Conservation (phyloP, 441 rosid species). For the Gossypium gossypioides region DNA sequence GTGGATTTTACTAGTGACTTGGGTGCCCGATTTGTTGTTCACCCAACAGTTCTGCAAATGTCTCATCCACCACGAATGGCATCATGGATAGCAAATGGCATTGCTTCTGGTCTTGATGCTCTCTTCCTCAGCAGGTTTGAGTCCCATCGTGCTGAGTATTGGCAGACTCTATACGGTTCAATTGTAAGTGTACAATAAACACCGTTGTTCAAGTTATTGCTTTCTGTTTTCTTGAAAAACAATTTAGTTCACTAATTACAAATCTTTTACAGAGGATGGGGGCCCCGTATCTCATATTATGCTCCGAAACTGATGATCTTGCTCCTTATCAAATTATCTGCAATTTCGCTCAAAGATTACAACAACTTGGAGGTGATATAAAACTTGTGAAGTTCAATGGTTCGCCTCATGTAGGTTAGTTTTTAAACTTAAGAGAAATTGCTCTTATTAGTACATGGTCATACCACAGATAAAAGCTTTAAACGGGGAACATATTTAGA, state of each 20-base stretch:
- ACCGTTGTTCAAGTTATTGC: not conserved
- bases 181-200: slow-evolving; percentile 40
- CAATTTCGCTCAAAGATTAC: slow-evolving; percentile 60
- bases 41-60: slow-evolving; percentile 59
- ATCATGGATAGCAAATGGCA: slow-evolving; percentile 61
- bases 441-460: not conserved
- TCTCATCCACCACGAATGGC: slow-evolving; percentile 59
- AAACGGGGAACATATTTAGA: not conserved
- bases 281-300: slow-evolving; percentile 72
- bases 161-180: slow-evolving; percentile 87
- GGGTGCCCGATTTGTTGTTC: slow-evolving; percentile 59
- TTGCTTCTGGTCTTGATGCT: slow-evolving; percentile 68
- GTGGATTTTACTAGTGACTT: slow-evolving; percentile 84
- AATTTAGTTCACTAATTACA: slow-evolving; percentile 2
- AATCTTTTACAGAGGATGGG: slow-evolving; percentile 46
- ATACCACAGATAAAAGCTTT: not conserved
- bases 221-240: not conserved
- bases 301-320: slow-evolving; percentile 73
- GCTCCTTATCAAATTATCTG: slow-evolving; percentile 62
- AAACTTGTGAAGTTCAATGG: slow-evolving; percentile 67
- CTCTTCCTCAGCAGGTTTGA: slow-evolving; percentile 79
- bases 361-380: slow-evolving; percentile 68
- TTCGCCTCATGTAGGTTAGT: slow-evolving; percentile 88
- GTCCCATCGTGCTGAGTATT: slow-evolving; percentile 75
- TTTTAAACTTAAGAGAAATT: slow-evolving; percentile 11